These are phyloP conservation scores for Zostera marina DNA, from an alignment of 116 monocot species.

Conservation along the genomic window DNA sequence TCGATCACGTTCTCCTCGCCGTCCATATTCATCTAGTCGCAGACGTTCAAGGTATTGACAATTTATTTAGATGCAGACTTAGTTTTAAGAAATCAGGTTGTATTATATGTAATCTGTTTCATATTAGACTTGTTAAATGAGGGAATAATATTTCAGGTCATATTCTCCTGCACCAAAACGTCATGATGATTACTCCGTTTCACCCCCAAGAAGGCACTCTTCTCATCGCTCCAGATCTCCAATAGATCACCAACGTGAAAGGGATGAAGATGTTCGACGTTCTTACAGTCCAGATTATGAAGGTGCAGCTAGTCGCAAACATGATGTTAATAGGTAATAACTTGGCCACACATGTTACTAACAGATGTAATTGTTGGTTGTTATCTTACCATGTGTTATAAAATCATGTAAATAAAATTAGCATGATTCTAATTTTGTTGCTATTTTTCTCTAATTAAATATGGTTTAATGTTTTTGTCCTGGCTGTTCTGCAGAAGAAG, in stretches of 20 bases:
- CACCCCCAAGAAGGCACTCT: slow-evolving; percentile 20
- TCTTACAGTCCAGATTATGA: slow-evolving; percentile 13
- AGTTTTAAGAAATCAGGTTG: neutral
- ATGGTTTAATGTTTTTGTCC: too few species aligned
- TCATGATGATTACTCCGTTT: slow-evolving; percentile 24
- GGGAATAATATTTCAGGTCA: slow-evolving; percentile 17
- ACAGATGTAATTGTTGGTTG: too few species aligned
- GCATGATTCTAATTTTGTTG: too few species aligned
- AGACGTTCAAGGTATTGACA: slow-evolving; percentile 17
- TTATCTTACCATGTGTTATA: too few species aligned
- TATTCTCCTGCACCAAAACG: slow-evolving; percentile 37
- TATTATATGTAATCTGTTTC: neutral
- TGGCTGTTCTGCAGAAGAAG: slow-evolving; percentile 8
- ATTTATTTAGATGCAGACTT: neutral
- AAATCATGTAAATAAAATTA: too few species aligned
- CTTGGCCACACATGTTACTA: neutral
- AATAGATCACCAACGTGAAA: slow-evolving; percentile 14
- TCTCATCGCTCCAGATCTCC: slow-evolving; percentile 19
- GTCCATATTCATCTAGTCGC: slow-evolving; percentile 11
- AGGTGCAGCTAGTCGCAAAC: slow-evolving; percentile 4
- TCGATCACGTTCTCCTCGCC: slow-evolving; percentile 32
- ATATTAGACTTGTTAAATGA: neutral
- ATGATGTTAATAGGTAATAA: slow-evolving; percentile 11
- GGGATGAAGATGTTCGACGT: slow-evolving; percentile 11
- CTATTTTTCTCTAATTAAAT: neutral